These are phyloP conservation scores for Paramecium primaurelia DNA, from an alignment of 73 alveolate species.

Conservation along the genomic window DNA sequence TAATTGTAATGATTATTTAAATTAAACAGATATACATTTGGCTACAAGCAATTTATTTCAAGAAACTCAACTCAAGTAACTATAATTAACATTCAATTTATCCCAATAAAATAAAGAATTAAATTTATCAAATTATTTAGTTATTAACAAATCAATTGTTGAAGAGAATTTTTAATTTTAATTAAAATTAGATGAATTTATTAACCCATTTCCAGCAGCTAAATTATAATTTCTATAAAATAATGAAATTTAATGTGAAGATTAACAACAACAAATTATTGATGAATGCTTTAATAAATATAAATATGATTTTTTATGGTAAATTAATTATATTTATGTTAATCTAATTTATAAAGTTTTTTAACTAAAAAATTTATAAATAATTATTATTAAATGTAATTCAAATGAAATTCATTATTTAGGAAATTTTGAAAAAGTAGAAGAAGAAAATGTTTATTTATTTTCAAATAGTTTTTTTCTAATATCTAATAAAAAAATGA, in stretches of 20 bases:
- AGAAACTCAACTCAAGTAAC: too few relatives aligned
- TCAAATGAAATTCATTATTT: not conserved
- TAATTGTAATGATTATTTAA: not conserved
- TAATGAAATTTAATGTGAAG: not conserved
- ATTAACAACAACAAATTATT: not conserved
- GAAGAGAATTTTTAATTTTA: not conserved
- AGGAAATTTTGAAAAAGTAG: not conserved
- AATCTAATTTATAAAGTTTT: not conserved
- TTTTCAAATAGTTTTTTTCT: not conserved
- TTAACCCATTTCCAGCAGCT: not conserved
- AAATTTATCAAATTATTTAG: too few relatives aligned
- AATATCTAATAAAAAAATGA: not conserved
- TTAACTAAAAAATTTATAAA: not conserved
- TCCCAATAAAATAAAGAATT: too few relatives aligned
- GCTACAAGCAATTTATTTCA: not conserved
- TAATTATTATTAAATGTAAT: not conserved
- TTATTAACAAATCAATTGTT: too few relatives aligned
- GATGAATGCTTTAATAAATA: not conserved
- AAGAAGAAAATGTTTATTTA: not conserved
- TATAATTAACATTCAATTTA: too few relatives aligned
- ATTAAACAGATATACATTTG: not conserved
- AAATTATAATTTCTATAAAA: not conserved
- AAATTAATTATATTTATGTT: not conserved
- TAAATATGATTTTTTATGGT: not conserved
- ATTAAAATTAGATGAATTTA: too few relatives aligned